These are phyloP conservation scores for Lachancea fermentati DNA, from an alignment of 805 yeast genomes.

Conservation along the genomic window DNA sequence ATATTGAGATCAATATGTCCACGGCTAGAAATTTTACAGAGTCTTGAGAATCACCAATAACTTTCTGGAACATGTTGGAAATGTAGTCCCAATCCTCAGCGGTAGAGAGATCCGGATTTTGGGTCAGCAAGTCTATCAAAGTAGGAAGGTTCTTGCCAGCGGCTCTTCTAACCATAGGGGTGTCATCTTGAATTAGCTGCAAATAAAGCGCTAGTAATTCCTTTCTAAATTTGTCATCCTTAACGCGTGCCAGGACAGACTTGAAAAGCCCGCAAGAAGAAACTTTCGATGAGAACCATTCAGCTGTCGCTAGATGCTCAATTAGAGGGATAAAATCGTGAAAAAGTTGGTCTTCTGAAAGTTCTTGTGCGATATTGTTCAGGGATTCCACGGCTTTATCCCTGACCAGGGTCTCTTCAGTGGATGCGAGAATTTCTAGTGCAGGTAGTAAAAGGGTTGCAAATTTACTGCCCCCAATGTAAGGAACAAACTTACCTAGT, in stretches of 20 bases:
- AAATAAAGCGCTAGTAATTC: conserved; percentile 62
- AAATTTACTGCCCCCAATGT: conserved; percentile 74
- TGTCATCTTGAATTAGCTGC: conserved; percentile 78
- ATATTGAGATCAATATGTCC: conserved; percentile 79
- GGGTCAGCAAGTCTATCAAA: conserved; percentile 55
- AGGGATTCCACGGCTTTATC: conserved; percentile 89
- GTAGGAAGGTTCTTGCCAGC: conserved; percentile 82
- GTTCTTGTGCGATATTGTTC: conserved; percentile 58
- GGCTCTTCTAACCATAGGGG: conserved; percentile 96
- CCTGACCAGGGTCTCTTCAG: conserved; percentile 94
- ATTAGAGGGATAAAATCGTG: conserved; percentile 70
- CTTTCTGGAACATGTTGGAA: conserved; percentile 72
- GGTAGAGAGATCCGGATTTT: conserved; percentile 39
- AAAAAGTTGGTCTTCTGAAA: conserved; percentile 58
- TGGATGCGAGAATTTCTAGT: conserved; percentile 77
- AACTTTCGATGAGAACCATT: conserved; percentile 91
- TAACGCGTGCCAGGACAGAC: conserved; percentile 54
- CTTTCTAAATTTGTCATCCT: conserved; percentile 45
- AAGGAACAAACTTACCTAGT: conserved; percentile 80
- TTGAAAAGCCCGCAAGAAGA: conserved; percentile 88
- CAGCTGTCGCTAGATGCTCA: conserved; percentile 72
- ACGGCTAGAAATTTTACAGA: conserved; percentile 87
- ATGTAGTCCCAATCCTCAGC: conserved; percentile 72
- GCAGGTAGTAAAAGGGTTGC: conserved; percentile 58
- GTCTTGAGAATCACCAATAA: conserved; percentile 86